These are phyloP conservation scores for Pugionium dolabratum DNA, from an alignment of 345 rosid genomes.

Conservation along the genomic window DNA sequence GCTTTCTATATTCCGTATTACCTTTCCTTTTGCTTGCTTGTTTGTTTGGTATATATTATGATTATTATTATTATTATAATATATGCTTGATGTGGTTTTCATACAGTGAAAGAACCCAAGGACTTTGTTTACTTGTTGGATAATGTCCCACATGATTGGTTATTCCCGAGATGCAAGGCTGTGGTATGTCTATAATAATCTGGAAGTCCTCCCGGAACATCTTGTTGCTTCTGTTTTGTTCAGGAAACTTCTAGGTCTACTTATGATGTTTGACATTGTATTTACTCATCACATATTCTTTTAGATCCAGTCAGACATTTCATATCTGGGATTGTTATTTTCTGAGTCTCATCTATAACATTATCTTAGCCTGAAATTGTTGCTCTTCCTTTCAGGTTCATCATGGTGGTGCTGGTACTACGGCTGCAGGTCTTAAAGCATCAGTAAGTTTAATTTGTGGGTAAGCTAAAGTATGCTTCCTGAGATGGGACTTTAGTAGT, in stretches of 20 bases:
- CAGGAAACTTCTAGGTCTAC: not conserved
- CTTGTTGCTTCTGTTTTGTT: not conserved
- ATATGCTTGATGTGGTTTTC: slow-evolving; percentile 30
- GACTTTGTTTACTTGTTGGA: slow-evolving; percentile 83
- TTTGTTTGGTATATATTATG: slow-evolving; percentile 8
- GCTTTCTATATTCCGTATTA: slow-evolving; percentile 7
- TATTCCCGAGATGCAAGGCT: slow-evolving; percentile 95
- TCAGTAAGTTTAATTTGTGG: slow-evolving; percentile 51
- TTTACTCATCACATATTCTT: not conserved
- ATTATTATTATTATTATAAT: not conserved
- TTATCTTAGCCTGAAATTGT: slow-evolving; percentile 3
- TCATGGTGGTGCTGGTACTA: slow-evolving; percentile 99
- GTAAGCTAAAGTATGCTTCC: slow-evolving; percentile 1
- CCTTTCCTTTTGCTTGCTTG: not conserved
- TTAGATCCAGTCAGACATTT: not conserved
- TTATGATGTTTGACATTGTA: not conserved
- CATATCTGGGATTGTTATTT: not conserved
- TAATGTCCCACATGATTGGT: slow-evolving; percentile 97
- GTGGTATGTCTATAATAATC: slow-evolving; percentile 66
- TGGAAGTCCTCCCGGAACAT: not conserved
- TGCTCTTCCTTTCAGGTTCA: slow-evolving; percentile 66
- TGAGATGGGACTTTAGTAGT: slow-evolving; percentile 4
- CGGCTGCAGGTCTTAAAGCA: slow-evolving; percentile 98
- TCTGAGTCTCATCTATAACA: slow-evolving; percentile 2
- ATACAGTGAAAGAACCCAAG: slow-evolving; percentile 87